These are phyloP conservation scores for Penicillium sp. DNA, from an alignment of 2,329 filamentous ascomycete genomes.

Conservation along the genomic window DNA sequence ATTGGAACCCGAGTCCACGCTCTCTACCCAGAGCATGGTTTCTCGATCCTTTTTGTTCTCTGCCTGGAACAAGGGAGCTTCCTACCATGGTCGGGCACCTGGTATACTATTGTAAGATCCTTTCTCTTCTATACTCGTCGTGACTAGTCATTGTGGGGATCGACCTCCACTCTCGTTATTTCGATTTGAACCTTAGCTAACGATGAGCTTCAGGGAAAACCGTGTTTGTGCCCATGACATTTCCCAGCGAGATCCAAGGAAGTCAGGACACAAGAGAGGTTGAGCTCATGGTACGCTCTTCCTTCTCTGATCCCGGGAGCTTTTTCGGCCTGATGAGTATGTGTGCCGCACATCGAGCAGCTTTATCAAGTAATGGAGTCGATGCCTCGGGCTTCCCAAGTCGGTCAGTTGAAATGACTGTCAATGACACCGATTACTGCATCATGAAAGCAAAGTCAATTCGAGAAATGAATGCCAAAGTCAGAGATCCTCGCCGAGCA, in stretches of 20 bases:
- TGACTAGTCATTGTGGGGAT: background rate
- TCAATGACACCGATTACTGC: slow-evolving; percentile 38
- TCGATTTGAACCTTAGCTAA: slow-evolving; percentile 13
- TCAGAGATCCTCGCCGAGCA: slow-evolving; percentile 26
- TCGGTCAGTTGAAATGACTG: slow-evolving; percentile 15
- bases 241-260: slow-evolving; percentile 32
- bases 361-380: slow-evolving; percentile 27
- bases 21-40: slow-evolving; percentile 26
- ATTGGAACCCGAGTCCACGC: slow-evolving; percentile 15
- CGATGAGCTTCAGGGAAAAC: slow-evolving; percentile 26
- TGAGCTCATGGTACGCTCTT: slow-evolving; percentile 31
- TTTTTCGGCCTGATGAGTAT: slow-evolving; percentile 43
- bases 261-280: slow-evolving; percentile 24
- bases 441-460: slow-evolving; percentile 39
- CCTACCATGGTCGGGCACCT: slow-evolving; percentile 29
- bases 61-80: slow-evolving; percentile 28
- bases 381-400: slow-evolving; percentile 19
- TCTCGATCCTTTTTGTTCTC: slow-evolving; percentile 35
- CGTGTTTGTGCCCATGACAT: slow-evolving; percentile 41
- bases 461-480: slow-evolving; percentile 32
- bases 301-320: slow-evolving; percentile 36
- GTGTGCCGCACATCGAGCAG: slow-evolving; percentile 40
- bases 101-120: slow-evolving; percentile 35
- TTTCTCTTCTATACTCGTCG: background rate
- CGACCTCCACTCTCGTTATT: background rate